These are phyloP conservation scores for Curvularia sp. DNA, from an alignment of 2,329 filamentous ascomycete genomes.

Conservation along the genomic window DNA sequence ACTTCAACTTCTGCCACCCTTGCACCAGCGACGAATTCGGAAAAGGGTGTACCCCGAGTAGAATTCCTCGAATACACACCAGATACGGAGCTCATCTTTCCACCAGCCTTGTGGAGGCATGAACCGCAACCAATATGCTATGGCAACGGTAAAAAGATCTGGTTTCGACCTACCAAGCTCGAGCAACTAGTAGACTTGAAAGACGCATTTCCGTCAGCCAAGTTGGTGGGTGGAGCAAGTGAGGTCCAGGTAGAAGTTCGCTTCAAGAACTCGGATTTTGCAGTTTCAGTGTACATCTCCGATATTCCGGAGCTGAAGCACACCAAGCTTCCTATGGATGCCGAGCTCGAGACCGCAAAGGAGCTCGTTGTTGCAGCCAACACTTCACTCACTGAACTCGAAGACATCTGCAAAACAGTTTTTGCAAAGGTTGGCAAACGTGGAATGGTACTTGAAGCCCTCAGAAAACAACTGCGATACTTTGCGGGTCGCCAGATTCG, in stretches of 20 bases:
- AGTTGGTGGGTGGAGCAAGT: constrained; percentile 91
- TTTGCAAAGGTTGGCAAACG: constrained; percentile 56
- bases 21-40: constrained; percentile 62
- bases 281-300: constrained; percentile 86
- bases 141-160: constrained; percentile 90
- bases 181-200: constrained; percentile 90
- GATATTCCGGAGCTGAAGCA: constrained; percentile 86
- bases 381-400: constrained; percentile 86
- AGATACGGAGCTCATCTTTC: constrained; percentile 92
- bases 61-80: constrained; percentile 88
- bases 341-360: constrained; percentile 34
- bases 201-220: constrained; percentile 80
- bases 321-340: constrained; percentile 52
- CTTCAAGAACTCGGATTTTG: constrained; percentile 92
- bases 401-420: constrained; percentile 79
- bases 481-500: constrained; percentile 94
- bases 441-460: constrained; percentile 56
- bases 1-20: constrained; percentile 42
- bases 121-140: constrained; percentile 80
- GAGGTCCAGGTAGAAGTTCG: constrained; percentile 98
- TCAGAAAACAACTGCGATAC: constrained; percentile 94
- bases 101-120: constrained; percentile 80
- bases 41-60: constrained; percentile 60
- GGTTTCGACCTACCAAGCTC: constrained; percentile 87
- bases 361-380: constrained; percentile 84